phyloP scores from a whole-genome alignment of 805 yeast species.

The Lipomyces yamadae region DNA sequence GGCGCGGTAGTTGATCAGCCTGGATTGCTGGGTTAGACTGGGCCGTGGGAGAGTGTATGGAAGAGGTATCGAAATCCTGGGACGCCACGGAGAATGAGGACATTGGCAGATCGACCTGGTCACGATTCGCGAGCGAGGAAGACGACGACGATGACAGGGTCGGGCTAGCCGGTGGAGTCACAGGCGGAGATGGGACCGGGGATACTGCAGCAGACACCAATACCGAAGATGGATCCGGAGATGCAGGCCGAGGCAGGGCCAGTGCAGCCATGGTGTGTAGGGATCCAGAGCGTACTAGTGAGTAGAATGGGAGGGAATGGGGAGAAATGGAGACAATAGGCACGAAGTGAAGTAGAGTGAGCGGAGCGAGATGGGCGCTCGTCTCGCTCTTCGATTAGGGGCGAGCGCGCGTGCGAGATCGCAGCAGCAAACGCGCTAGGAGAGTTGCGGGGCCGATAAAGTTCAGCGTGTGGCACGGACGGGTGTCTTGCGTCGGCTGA shows the following conservation, averaged over 20 bases:
- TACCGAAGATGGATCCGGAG: slow-evolving; percentile 9
- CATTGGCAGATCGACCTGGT: slow-evolving; percentile 11
- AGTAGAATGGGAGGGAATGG: background rate
- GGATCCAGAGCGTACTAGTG: background rate
- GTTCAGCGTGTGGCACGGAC: background rate
- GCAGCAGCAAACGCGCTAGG: background rate
- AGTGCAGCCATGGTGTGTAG: slow-evolving; percentile 11
- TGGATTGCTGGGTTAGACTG: background rate
- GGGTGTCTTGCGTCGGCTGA: background rate
- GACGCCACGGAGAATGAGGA: slow-evolving; percentile 14
- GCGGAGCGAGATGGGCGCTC: background rate
- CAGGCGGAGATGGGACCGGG: slow-evolving; percentile 3
- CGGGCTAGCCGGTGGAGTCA: slow-evolving; percentile 11
- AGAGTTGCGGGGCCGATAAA: background rate
- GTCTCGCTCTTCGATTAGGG: background rate
- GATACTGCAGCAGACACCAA: background rate
- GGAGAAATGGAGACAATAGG: background rate
- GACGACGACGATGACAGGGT: background rate
- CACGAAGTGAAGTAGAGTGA: background rate
- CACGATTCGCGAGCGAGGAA: slow-evolving; percentile 1
- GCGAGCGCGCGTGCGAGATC: background rate
- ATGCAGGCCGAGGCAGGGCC: slow-evolving; percentile 15
- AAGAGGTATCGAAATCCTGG: slow-evolving; percentile 4
- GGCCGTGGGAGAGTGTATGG: background rate
- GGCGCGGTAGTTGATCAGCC: slow-evolving; percentile 12